These are phyloP conservation scores for Cryphonectria nitschkei DNA, from an alignment of 2,329 filamentous ascomycete species.

Conservation along the genomic window DNA sequence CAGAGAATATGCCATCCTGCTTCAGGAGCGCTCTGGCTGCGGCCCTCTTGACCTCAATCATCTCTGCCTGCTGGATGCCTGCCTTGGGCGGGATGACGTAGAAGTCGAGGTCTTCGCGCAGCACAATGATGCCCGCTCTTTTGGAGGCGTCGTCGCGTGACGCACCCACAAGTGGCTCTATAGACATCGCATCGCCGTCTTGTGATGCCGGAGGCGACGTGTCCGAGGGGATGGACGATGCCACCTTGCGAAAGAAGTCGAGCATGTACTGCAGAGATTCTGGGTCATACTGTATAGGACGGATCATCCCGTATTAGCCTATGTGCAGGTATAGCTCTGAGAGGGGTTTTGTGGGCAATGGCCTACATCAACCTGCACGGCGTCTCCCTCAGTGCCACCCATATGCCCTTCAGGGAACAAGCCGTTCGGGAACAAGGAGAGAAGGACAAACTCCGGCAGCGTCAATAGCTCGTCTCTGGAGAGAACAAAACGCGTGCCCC, in stretches of 20 bases:
- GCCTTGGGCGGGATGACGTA: conserved; percentile 88
- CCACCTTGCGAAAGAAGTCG: conserved; percentile 95
- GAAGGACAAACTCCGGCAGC: conserved; percentile 91
- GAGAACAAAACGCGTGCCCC: conserved; percentile 90
- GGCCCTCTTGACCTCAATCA: conserved; percentile 95
- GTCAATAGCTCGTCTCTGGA: conserved; percentile 95
- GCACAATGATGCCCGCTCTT: conserved; percentile 95
- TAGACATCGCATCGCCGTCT: conserved; percentile 66
- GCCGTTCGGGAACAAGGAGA: conserved; percentile 99
- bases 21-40: conserved; percentile 83
- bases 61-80: conserved; percentile 84
- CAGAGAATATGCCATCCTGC: conserved; percentile 95
- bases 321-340: background rate
- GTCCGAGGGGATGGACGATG: conserved; percentile 88
- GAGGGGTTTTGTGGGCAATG: background rate
- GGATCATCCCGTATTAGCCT: conserved; percentile 15
- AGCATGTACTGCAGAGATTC: conserved; percentile 98
- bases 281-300: conserved; percentile 80
- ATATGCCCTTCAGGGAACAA: conserved; percentile 95
- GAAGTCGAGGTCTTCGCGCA: conserved; percentile 95
- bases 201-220: conserved; percentile 68
- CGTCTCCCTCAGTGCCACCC: conserved; percentile 88
- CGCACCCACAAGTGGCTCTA: conserved; percentile 71
- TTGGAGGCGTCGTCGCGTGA: conserved; percentile 77
- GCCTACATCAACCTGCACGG: conserved; percentile 91